These are phyloP conservation scores for Pholiota molesta DNA, from an alignment of 768 basidiomycete genomes.

Conservation along the genomic window DNA sequence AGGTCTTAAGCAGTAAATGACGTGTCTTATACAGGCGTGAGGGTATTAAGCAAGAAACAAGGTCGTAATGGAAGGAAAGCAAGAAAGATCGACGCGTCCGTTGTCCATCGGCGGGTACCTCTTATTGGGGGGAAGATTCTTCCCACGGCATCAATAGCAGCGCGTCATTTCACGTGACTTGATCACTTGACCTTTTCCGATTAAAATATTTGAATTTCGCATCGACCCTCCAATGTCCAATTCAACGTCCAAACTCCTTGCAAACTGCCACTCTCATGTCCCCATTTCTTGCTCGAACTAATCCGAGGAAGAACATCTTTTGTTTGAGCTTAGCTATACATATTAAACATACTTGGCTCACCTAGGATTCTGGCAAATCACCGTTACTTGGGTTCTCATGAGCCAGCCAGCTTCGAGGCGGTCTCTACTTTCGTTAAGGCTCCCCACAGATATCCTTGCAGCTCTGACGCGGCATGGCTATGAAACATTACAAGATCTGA, in stretches of 20 bases:
- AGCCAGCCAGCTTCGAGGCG: slow-evolving; percentile 23
- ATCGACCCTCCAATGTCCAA: too few species aligned
- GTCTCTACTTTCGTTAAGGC: slow-evolving; percentile 47
- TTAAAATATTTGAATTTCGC: too few species aligned
- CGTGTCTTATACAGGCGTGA: slow-evolving; percentile 1
- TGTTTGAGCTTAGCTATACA: too few species aligned
- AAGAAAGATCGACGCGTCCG: slow-evolving; percentile 1
- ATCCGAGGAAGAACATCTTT: too few species aligned
- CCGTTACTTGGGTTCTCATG: too few species aligned
- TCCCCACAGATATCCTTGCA: slow-evolving; percentile 48
- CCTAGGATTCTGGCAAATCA: too few species aligned
- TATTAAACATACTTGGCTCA: too few species aligned
- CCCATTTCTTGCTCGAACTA: too few species aligned
- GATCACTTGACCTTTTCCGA: too few species aligned
- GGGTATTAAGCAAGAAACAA: slow-evolving; percentile 21
- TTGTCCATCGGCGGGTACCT: background rate
- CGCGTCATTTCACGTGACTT: too few species aligned
- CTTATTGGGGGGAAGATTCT: background rate
- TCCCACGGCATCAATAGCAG: background rate
- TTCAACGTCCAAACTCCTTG: too few species aligned
- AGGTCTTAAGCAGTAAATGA: background rate
- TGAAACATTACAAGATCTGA: slow-evolving; percentile 57
- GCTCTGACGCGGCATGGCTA: slow-evolving; percentile 58
- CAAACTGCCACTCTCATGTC: too few species aligned
- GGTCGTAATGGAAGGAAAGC: slow-evolving; percentile 11